Conservation (phyloP, 192 early-diverging fungal species). For the Pilaira anomala region DNA sequence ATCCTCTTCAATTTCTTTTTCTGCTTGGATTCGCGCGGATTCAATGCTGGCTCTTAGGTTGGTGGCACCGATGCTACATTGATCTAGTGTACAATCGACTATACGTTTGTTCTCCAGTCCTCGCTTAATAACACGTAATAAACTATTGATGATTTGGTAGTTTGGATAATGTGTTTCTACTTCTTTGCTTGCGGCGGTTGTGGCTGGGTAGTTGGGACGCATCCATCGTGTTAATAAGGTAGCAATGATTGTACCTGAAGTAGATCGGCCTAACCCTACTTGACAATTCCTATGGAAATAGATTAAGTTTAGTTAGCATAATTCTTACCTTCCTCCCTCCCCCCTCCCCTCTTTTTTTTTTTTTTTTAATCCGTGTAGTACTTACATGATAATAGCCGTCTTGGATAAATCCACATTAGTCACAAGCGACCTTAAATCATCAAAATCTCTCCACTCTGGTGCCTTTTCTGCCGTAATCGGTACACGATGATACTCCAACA, state of each 20-base stretch:
- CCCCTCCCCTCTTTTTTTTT: not conserved
- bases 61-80: conserved; percentile 31
- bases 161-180: conserved; percentile 28
- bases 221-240: conserved; percentile 35
- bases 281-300: conserved; percentile 50
- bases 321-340: not conserved
- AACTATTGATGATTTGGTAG: conserved; percentile 56
- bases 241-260: conserved; percentile 40
- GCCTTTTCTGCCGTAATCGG: conserved; percentile 58
- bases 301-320: not conserved
- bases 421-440: conserved; percentile 46
- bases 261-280: conserved; percentile 60
- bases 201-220: not conserved
- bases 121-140: conserved; percentile 55
- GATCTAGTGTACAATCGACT: conserved; percentile 56
- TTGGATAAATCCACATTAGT: conserved; percentile 37
- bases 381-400: conserved; percentile 50
- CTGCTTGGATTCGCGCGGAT: conserved; percentile 34
- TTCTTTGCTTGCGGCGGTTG: no score
- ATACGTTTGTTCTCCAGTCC: conserved; percentile 52
- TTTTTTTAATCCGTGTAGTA: conserved; percentile 17
- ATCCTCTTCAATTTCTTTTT: conserved; percentile 26
- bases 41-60: conserved; percentile 59
- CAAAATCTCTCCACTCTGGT: conserved; percentile 52
- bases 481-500: conserved; percentile 46